Conservation (phyloP, 805 yeast genomes). For the Candida andamanensis region DNA sequence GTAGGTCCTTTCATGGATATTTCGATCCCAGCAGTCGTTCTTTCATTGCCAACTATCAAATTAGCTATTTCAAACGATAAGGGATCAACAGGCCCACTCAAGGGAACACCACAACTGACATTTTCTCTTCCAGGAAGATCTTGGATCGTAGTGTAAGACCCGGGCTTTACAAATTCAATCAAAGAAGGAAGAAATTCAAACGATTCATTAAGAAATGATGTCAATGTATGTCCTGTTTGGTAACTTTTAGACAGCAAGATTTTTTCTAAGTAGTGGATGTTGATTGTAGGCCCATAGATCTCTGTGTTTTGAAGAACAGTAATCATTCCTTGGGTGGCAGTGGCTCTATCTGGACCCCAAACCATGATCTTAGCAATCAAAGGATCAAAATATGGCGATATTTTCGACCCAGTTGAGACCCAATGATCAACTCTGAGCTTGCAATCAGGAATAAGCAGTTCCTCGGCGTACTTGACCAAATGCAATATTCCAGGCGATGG, state of each 20-base stretch:
- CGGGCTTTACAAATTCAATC: slow-evolving; percentile 63
- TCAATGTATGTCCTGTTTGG: slow-evolving; percentile 68
- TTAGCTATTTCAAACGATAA: slow-evolving; percentile 87
- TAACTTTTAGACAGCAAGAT: slow-evolving; percentile 81
- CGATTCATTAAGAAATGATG: slow-evolving; percentile 62
- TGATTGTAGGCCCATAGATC: slow-evolving; percentile 82
- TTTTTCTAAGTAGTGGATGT: slow-evolving; percentile 80
- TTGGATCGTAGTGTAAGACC: slow-evolving; percentile 90
- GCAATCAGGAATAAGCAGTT: slow-evolving; percentile 26
- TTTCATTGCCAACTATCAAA: slow-evolving; percentile 80
- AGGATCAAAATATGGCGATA: slow-evolving; percentile 94
- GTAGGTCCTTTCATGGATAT: slow-evolving; percentile 58
- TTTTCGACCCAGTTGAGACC: slow-evolving; percentile 80
- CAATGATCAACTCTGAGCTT: slow-evolving; percentile 76
- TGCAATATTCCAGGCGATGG: slow-evolving; percentile 97
- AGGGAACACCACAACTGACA: slow-evolving; percentile 93
- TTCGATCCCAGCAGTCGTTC: slow-evolving; percentile 69
- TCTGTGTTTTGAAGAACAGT: slow-evolving; percentile 79
- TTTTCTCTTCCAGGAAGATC: slow-evolving; percentile 91
- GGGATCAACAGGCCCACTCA: slow-evolving; percentile 96
- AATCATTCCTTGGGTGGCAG: slow-evolving; percentile 71
- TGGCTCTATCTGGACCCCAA: slow-evolving; percentile 81
- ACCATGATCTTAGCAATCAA: slow-evolving; percentile 94
- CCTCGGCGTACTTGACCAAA: slow-evolving; percentile 62
- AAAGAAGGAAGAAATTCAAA: slow-evolving; percentile 51